phyloP scores from a whole-genome alignment of 768 basidiomycete species.

The Leccinum ochraceum region DNA sequence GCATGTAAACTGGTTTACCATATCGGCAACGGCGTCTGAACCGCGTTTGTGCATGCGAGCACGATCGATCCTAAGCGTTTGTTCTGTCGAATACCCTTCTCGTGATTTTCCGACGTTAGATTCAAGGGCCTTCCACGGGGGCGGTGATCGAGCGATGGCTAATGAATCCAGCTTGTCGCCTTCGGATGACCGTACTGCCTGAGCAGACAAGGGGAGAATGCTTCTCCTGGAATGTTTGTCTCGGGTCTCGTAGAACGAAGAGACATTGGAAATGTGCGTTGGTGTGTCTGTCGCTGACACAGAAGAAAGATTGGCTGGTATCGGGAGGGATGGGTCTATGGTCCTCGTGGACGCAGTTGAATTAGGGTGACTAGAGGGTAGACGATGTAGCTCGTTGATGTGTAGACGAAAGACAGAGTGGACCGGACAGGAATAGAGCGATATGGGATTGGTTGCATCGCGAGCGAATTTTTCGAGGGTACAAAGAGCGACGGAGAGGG shows the following conservation, averaged over 20 bases:
- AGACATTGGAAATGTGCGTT: slow-evolving; percentile 6
- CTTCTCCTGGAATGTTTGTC: not conserved
- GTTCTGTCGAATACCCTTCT: not conserved
- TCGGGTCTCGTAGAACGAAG: slow-evolving; percentile 21
- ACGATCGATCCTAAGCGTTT: slow-evolving; percentile 21
- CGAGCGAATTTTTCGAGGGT: slow-evolving; percentile 26
- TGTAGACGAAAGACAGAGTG: slow-evolving; percentile 33
- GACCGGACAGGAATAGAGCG: slow-evolving; percentile 30
- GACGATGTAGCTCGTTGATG: slow-evolving; percentile 16
- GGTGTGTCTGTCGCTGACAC: not conserved
- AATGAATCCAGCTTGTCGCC: slow-evolving; percentile 20
- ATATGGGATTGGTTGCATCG: slow-evolving; percentile 13
- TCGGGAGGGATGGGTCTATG: slow-evolving; percentile 18
- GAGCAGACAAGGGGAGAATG: slow-evolving; percentile 22
- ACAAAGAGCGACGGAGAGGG: slow-evolving; percentile 39
- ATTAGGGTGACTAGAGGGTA: not conserved
- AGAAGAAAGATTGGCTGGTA: not conserved
- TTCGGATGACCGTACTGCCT: slow-evolving; percentile 18
- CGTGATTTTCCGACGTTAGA: not conserved
- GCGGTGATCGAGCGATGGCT: slow-evolving; percentile 30
- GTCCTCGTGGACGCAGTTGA: not conserved
- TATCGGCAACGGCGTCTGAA: slow-evolving; percentile 21
- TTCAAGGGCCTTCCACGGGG: slow-evolving; percentile 22
- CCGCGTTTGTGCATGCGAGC: slow-evolving; percentile 28
- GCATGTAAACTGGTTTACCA: slow-evolving; percentile 21